phyloP scores from a whole-genome alignment of 371 early-diverging fungal genomes.

The Mucor piriformis region DNA sequence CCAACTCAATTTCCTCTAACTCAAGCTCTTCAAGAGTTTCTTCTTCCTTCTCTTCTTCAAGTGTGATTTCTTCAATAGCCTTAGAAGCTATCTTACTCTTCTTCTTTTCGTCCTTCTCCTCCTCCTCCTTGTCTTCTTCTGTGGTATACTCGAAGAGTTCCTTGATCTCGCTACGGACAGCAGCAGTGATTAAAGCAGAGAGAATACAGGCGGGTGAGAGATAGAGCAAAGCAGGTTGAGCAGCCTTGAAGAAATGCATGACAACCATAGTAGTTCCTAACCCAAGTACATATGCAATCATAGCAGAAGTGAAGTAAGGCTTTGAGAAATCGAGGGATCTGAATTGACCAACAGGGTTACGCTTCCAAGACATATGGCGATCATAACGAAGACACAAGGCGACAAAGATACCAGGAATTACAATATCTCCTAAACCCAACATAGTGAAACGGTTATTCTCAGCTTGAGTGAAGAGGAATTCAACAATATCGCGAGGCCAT shows the following conservation, averaged over 20 bases:
- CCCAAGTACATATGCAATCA: conserved; percentile 83
- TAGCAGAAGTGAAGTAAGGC: conserved; percentile 86
- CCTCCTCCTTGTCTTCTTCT: conserved; percentile 62
- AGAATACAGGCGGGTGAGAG: conserved; percentile 95
- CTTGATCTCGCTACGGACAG: conserved; percentile 81
- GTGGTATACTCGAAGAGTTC: conserved; percentile 81
- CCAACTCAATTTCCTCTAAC: conserved; percentile 22
- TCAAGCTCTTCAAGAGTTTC: conserved; percentile 5
- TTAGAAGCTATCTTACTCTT: conserved; percentile 8
- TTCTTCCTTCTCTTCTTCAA: conserved; percentile 7
- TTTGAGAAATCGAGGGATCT: conserved; percentile 72
- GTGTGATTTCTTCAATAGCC: conserved; percentile 8
- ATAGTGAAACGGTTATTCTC: conserved; percentile 73
- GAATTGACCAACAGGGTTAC: conserved; percentile 52
- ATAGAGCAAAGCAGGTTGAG: conserved; percentile 97
- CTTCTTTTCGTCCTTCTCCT: conserved; percentile 31
- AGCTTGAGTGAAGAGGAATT: conserved; percentile 41
- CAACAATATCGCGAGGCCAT: conserved; percentile 82
- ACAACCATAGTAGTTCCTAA: conserved; percentile 88
- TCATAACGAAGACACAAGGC: conserved; percentile 91
- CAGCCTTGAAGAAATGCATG: conserved; percentile 96
- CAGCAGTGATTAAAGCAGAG: conserved; percentile 80
- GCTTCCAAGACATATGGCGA: conserved; percentile 65
- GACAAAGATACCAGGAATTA: conserved; percentile 95
- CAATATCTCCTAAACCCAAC: conserved; percentile 98